Evolutionary conservation across 1,284 basidiomycete species (phyloP).

Genomic region (Moesziomyces antarcticus): DNA sequence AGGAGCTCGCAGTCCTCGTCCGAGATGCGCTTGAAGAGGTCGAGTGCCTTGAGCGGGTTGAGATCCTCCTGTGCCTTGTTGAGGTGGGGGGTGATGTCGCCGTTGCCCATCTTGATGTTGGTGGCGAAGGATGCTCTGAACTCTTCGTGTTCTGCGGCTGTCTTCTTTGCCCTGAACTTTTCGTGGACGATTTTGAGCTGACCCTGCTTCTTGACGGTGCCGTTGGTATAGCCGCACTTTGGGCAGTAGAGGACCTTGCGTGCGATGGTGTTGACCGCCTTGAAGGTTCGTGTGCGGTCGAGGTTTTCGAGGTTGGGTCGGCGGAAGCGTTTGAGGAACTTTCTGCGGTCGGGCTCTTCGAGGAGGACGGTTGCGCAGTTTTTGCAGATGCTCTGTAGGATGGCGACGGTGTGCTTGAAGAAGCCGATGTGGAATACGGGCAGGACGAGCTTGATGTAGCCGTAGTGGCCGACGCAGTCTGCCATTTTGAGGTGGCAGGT

Average conservation of each 20-base stretch:
- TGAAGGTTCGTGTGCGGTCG: constrained; percentile 84
- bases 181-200: constrained; percentile 96
- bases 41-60: constrained; percentile 92
- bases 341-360: constrained; percentile 84
- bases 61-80: constrained; percentile 93
- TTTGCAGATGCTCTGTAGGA: constrained; percentile 81
- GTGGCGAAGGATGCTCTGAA: constrained; percentile 86
- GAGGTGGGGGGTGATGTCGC: constrained; percentile 85
- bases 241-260: constrained; percentile 93
- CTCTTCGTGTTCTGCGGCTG: constrained; percentile 84
- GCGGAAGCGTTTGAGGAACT: constrained; percentile 88
- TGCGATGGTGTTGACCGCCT: constrained; percentile 87
- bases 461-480: constrained; percentile 97
- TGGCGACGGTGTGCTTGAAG: constrained; percentile 92
- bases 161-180: constrained; percentile 95
- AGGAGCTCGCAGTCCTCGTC: constrained; percentile 95
- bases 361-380: constrained; percentile 94
- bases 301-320: constrained; percentile 91
- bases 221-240: constrained; percentile 92
- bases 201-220: constrained; percentile 95
- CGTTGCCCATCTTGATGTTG: constrained; percentile 83
- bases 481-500: constrained; percentile 92
- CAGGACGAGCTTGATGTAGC: constrained; percentile 77
- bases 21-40: constrained; percentile 91
- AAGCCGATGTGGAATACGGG: constrained; percentile 97